Conservation (phyloP, 2,329 filamentous ascomycete genomes). For the Chrysosporium queenslandicum region DNA sequence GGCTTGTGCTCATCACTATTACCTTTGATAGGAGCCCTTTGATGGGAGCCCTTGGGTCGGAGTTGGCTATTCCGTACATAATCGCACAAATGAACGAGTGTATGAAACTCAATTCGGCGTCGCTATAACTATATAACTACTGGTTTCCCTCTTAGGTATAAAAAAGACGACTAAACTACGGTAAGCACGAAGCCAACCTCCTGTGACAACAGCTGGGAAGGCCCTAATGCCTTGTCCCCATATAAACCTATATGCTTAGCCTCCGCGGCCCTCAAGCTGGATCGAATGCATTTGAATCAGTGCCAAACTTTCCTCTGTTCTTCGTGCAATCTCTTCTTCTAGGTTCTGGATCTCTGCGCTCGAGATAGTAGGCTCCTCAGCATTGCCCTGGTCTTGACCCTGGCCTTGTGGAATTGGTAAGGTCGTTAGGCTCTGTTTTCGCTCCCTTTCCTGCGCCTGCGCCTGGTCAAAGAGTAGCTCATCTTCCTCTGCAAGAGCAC, state of each 20-base stretch:
- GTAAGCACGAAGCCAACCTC: no score
- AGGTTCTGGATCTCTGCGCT: slow-evolving; percentile 22
- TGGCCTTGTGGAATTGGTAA: neutral
- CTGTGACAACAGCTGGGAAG: no score
- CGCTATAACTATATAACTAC: neutral
- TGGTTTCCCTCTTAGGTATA: neutral
- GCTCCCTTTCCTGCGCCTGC: slow-evolving; percentile 13
- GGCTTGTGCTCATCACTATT: neutral
- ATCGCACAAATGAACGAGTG: neutral
- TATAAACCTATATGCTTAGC: neutral
- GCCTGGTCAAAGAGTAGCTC: slow-evolving; percentile 26
- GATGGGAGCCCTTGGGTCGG: neutral
- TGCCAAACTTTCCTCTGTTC: slow-evolving; percentile 25
- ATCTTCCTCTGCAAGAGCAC: slow-evolving; percentile 30
- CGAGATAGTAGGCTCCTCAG: neutral
- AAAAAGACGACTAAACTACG: no score
- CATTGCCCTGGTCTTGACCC: neutral
- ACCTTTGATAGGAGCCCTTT: neutral
- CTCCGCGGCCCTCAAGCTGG: slow-evolving; percentile 12
- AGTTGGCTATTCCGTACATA: no score
- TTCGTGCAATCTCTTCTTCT: slow-evolving; percentile 24
- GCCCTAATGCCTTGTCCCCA: neutral
- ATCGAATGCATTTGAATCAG: slow-evolving; percentile 16
- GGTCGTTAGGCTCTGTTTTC: neutral
- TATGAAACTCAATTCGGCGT: neutral